Conservation (phyloP, 2,329 filamentous ascomycete species). For the Talaromyces piceae region DNA sequence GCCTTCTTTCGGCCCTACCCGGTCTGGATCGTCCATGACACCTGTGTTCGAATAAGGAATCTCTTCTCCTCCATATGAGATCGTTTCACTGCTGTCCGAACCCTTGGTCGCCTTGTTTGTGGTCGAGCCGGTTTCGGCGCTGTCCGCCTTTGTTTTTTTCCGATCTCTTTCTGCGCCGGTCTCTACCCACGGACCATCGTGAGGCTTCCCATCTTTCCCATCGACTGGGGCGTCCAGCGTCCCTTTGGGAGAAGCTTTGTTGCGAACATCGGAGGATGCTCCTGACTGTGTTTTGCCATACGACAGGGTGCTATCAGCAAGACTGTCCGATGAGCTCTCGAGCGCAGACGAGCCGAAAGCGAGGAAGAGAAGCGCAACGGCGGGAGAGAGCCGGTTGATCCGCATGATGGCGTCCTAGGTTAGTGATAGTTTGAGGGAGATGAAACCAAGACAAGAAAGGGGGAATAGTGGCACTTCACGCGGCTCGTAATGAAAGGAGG, state of each 20-base stretch:
- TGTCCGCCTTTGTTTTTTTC: conserved; percentile 30
- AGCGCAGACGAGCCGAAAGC: conserved; percentile 6
- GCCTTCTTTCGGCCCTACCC: conserved; percentile 69
- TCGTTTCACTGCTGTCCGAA: conserved; percentile 21
- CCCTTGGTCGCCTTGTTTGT: conserved; percentile 13
- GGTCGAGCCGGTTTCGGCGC: conserved; percentile 18
- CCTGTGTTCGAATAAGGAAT: conserved; percentile 59
- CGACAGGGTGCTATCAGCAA: conserved; percentile 1
- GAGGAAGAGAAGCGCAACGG: conserved; percentile 3
- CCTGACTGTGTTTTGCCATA: conserved; percentile 6
- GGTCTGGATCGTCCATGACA: conserved; percentile 85
- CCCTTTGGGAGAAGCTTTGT: conserved; percentile 32
- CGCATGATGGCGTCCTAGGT: conserved; percentile 5
- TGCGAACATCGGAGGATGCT: conserved; percentile 1
- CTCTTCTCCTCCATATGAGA: conserved; percentile 34
- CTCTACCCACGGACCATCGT: conserved; percentile 66
- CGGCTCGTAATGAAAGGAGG: background rate
- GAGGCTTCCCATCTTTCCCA: conserved; percentile 87
- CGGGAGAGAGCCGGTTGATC: conserved; percentile 6
- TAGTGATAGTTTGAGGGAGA: background rate
- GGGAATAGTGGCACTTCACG: background rate
- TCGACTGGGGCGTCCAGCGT: conserved; percentile 84
- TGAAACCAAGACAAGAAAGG: background rate
- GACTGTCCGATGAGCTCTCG: conserved; percentile 5
- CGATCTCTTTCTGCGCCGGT: conserved; percentile 41